Conservation (phyloP, 1,284 basidiomycete species). For the Coniferiporia sulphurascens region DNA sequence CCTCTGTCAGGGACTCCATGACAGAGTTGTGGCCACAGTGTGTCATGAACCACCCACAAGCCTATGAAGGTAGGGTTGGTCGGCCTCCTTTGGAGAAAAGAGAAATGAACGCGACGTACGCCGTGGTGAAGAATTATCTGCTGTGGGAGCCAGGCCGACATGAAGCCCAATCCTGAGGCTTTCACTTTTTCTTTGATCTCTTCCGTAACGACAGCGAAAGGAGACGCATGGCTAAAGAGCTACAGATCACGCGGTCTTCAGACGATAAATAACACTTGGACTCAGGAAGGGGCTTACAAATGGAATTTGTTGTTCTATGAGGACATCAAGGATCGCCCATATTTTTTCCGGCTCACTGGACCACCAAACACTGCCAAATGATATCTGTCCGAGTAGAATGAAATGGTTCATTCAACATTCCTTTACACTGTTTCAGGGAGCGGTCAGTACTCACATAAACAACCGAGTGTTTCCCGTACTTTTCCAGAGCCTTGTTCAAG, state of each 20-base stretch:
- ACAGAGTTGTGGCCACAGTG: conserved; percentile 21
- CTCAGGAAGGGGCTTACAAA: conserved; percentile 10
- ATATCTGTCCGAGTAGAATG: conserved; percentile 5
- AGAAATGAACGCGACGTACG: background rate
- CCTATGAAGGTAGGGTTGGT: background rate
- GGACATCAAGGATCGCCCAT: conserved; percentile 13
- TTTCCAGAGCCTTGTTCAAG: conserved; percentile 7
- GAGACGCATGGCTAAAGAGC: conserved; percentile 16
- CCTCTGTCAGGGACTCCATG: conserved; percentile 16
- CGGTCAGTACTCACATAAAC: conserved; percentile 9
- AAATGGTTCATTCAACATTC: background rate
- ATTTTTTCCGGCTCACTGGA: conserved; percentile 14
- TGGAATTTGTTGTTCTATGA: conserved; percentile 12
- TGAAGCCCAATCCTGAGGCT: conserved; percentile 11
- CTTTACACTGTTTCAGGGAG: background rate
- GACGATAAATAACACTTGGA: background rate
- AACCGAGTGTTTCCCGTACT: conserved; percentile 13
- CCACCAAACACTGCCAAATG: conserved; percentile 19
- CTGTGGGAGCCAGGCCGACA: conserved; percentile 18
- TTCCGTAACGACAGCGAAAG: conserved; percentile 9
- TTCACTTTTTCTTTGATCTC: conserved; percentile 12
- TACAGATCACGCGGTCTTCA: background rate
- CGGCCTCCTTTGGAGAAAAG: background rate
- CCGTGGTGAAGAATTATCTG: conserved; percentile 16
- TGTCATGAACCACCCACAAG: conserved; percentile 19